phyloP scores from a whole-genome alignment of 1,139 yeast species.

The Nematodospora anomalae region DNA sequence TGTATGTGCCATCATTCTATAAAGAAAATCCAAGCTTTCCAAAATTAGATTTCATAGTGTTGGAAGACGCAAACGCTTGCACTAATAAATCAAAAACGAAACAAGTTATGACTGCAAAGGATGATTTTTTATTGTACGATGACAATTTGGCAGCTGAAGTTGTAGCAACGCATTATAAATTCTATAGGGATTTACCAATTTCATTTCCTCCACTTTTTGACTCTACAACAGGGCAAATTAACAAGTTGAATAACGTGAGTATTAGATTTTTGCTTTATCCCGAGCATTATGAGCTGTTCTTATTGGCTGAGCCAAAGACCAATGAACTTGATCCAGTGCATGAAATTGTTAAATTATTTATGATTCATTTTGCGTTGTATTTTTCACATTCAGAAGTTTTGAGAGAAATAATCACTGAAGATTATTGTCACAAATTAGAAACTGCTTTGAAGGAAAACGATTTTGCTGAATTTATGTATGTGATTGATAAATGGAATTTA shows the following conservation, averaged over 20 bases:
- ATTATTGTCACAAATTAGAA: conserved; percentile 34
- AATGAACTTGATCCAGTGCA: conserved; percentile 68
- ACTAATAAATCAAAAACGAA: conserved; percentile 11
- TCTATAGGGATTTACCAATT: conserved; percentile 36
- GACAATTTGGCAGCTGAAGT: conserved; percentile 34
- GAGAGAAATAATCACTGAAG: conserved; percentile 35
- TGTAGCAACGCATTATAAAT: conserved; percentile 28
- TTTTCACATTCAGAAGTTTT: conserved; percentile 39
- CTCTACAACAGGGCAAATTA: conserved; percentile 21
- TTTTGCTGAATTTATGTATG: conserved; percentile 34
- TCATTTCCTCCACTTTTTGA: conserved; percentile 37
- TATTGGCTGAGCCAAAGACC: conserved; percentile 47
- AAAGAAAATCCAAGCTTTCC: conserved; percentile 25
- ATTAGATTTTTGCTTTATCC: conserved; percentile 43
- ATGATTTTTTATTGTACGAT: conserved; percentile 19
- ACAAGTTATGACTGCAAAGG: conserved; percentile 20
- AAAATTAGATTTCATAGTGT: conserved; percentile 21
- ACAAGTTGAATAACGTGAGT: conserved; percentile 34
- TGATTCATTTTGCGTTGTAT: conserved; percentile 43
- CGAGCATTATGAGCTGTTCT: conserved; percentile 39
- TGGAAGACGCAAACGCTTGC: conserved; percentile 10
- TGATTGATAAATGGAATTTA: conserved; percentile 45
- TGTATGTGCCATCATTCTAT: conserved; percentile 31
- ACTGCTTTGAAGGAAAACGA: conserved; percentile 34
- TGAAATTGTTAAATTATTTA: conserved; percentile 61